Evolutionary conservation across 228 moss, liverwort and hornwort genomes (phyloP).

Genomic region (Sphagnum fallax): DNA sequence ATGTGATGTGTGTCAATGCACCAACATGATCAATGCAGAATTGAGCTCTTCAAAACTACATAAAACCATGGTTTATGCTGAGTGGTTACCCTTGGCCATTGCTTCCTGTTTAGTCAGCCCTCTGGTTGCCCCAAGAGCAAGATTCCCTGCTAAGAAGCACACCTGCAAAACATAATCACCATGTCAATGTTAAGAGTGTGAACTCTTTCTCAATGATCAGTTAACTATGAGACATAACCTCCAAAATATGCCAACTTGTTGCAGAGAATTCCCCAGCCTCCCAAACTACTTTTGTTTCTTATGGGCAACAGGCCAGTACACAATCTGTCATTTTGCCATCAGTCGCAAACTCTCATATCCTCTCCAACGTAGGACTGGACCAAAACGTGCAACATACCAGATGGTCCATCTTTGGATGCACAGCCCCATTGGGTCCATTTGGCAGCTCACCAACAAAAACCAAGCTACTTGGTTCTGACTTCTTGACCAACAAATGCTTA

Average conservation of each 20-base stretch:
- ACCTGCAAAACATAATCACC: constrained; percentile 53
- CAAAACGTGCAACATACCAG: constrained; percentile 37
- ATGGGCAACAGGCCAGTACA: no score
- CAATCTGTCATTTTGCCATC: no score
- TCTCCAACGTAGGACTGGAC: no score
- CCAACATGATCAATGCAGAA: no score
- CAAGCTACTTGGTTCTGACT: constrained; percentile 67
- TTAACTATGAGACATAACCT: no score
- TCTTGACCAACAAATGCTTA: constrained; percentile 59
- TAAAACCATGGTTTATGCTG: no score
- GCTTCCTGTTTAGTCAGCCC: constrained; percentile 71
- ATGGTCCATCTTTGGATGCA: constrained; percentile 97
- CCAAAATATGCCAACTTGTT: no score
- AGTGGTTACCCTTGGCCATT: constrained; percentile 42
- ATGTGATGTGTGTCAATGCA: no score
- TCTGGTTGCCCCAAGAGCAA: constrained; percentile 88
- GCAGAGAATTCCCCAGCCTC: no score
- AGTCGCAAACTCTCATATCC: no score
- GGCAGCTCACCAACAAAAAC: constrained; percentile 90
- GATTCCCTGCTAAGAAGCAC: constrained; percentile 94
- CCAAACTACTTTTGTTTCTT: no score
- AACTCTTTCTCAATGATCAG: not conserved
- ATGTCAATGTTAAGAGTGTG: not conserved
- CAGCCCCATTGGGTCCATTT: constrained; percentile 30
- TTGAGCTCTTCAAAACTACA: no score